A percentile compares a stretch with the other conserved stretches of the same genome.
Evolutionary conservation across 805 yeast species (phyloP).

Genomic region (Metschnikowia bowlesiae): DNA sequence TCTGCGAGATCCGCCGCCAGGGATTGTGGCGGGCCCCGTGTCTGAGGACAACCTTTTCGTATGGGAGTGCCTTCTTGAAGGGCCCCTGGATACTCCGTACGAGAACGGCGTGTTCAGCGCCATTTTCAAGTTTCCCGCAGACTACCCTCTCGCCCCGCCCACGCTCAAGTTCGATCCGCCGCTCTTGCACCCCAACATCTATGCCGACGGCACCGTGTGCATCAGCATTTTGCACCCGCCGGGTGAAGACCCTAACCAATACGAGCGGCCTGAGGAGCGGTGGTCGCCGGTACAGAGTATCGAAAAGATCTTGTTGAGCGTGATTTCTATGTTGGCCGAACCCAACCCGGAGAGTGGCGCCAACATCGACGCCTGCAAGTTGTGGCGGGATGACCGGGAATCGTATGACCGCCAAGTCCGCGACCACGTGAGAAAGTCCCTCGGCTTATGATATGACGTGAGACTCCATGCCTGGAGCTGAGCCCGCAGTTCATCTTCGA

Average conservation of each 20-base stretch:
- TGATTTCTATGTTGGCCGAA: slow-evolving; percentile 93
- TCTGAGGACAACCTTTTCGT: slow-evolving; percentile 65
- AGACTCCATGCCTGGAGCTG: no score
- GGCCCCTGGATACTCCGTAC: slow-evolving; percentile 80
- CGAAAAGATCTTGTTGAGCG: slow-evolving; percentile 91
- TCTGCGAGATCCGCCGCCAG: slow-evolving; percentile 84
- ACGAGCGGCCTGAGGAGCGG: slow-evolving; percentile 91
- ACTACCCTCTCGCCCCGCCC: slow-evolving; percentile 83
- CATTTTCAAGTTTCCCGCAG: slow-evolving; percentile 62
- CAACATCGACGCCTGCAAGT: slow-evolving; percentile 70
- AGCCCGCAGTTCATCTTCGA: no score
- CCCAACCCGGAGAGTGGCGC: slow-evolving; percentile 98
- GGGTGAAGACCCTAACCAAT: slow-evolving; percentile 95
- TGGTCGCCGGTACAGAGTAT: slow-evolving; percentile 98
- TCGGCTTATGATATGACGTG: slow-evolving; percentile 50
- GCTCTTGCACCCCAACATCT: slow-evolving; percentile 88
- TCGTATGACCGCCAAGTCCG: slow-evolving; percentile 65
- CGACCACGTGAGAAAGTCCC: slow-evolving; percentile 60
- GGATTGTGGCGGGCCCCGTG: slow-evolving; percentile 89
- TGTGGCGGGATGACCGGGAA: slow-evolving; percentile 83
- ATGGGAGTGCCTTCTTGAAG: slow-evolving; percentile 84
- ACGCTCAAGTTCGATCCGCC: slow-evolving; percentile 71
- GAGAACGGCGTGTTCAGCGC: slow-evolving; percentile 90
- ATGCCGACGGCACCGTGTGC: slow-evolving; percentile 93
- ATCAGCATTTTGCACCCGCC: slow-evolving; percentile 94